Evolutionary conservation across 2,329 filamentous ascomycete genomes (phyloP).

Genomic region (Clarireedia homoeocarpa): DNA sequence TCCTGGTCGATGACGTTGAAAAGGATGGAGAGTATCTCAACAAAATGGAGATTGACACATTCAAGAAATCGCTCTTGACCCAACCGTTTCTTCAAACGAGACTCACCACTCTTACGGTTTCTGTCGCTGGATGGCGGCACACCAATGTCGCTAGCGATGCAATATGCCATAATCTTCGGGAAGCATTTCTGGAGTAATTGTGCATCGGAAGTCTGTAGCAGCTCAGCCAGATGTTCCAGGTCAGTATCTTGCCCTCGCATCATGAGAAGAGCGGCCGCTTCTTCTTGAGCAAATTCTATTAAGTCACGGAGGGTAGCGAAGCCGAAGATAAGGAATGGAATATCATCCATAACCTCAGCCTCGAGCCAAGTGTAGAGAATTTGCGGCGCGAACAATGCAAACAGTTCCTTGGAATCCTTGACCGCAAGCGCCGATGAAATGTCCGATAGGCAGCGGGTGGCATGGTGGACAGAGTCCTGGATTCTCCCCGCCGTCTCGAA

Average conservation of each 20-base stretch:
- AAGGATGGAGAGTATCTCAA: constrained; percentile 67
- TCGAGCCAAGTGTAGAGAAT: constrained; percentile 88
- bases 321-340: constrained; percentile 81
- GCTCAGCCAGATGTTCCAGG: constrained; percentile 49
- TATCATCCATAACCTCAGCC: constrained; percentile 53
- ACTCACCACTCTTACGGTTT: constrained; percentile 49
- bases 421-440: constrained; percentile 62
- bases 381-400: constrained; percentile 79
- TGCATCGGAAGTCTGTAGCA: constrained; percentile 45
- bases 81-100: constrained; percentile 59
- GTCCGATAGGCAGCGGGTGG: constrained; percentile 58
- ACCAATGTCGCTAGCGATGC: constrained; percentile 66
- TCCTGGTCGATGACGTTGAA: constrained; percentile 70
- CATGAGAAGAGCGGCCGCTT: constrained; percentile 71
- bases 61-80: constrained; percentile 57
- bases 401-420: constrained; percentile 60
- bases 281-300: constrained; percentile 61
- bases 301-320: constrained; percentile 64
- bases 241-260: constrained; percentile 69
- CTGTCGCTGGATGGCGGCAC: constrained; percentile 31
- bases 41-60: constrained; percentile 61
- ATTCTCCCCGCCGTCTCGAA: constrained; percentile 83
- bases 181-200: constrained; percentile 63
- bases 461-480: constrained; percentile 56
- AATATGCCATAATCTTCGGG: constrained; percentile 73